Conservation (phyloP, 2,329 filamentous ascomycete species). For the Cercospora sp. region DNA sequence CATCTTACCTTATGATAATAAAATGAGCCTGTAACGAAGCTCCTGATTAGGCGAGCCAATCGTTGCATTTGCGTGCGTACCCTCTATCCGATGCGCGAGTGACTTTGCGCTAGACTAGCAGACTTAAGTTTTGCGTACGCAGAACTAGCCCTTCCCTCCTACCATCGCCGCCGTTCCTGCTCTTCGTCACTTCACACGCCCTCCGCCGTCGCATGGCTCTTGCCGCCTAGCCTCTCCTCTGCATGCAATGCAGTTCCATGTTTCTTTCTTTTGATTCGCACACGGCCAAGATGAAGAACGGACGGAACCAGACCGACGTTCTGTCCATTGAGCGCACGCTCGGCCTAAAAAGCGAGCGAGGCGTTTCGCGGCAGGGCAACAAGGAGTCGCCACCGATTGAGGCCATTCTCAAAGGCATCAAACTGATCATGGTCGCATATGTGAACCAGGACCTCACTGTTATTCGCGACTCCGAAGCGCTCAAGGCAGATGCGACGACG, state of each 20-base stretch:
- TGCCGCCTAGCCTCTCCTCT: background rate
- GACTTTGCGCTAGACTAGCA: slow-evolving; percentile 4
- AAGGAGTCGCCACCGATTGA: slow-evolving; percentile 21
- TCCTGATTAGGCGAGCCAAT: slow-evolving; percentile 1
- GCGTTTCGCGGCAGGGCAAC: slow-evolving; percentile 24
- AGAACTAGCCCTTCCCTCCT: slow-evolving; percentile 4
- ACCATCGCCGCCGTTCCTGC: background rate
- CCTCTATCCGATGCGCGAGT: background rate
- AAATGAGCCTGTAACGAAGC: slow-evolving; percentile 1
- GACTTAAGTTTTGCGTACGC: background rate
- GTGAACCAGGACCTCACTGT: slow-evolving; percentile 18
- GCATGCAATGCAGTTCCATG: slow-evolving; percentile 1
- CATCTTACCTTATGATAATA: slow-evolving; percentile 2
- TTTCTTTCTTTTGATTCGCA: slow-evolving; percentile 9
- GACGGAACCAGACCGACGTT: slow-evolving; percentile 21
- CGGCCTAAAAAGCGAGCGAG: slow-evolving; percentile 23
- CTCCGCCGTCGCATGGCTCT: slow-evolving; percentile 3
- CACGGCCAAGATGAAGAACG: slow-evolving; percentile 20
- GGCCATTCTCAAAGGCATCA: slow-evolving; percentile 23
- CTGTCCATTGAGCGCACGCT: slow-evolving; percentile 23
- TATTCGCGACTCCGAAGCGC: slow-evolving; percentile 20
- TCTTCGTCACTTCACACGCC: background rate
- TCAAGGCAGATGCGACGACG: slow-evolving; percentile 17
- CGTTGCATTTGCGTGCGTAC: background rate
- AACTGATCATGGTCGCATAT: slow-evolving; percentile 20